Conservation (phyloP, 345 rosid genomes). For the Dimocarpus longan region DNA sequence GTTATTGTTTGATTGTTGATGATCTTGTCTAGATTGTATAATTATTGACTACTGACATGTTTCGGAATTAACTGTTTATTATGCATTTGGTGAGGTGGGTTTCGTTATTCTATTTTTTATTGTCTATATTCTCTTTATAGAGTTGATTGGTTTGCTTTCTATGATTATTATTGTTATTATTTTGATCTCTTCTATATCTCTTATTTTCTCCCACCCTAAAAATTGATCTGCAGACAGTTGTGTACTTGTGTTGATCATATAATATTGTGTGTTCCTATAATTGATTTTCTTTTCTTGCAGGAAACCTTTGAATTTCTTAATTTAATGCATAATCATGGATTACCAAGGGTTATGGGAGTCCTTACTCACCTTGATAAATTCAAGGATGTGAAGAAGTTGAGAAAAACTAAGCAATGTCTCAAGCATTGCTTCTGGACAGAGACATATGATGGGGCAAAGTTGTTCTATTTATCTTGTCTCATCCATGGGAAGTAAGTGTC, state of each 20-base stretch:
- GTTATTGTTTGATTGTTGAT: not conserved
- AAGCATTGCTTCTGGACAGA: conserved; percentile 99
- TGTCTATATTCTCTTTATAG: not conserved
- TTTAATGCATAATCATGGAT: conserved; percentile 93
- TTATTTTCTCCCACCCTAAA: not conserved
- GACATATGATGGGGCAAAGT: conserved; percentile 82
- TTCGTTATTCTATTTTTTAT: not conserved
- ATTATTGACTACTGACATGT: not conserved
- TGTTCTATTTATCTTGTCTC: conserved; percentile 89
- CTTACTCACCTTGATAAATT: conserved; percentile 96
- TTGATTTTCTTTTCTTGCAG: conserved; percentile 42
- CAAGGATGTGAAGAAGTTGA: conserved; percentile 85
- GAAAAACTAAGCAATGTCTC: conserved; percentile 83
- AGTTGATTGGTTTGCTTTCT: not conserved
- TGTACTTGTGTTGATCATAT: not conserved
- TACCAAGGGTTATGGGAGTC: conserved; percentile 93
- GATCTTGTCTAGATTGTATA: not conserved
- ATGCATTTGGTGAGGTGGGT: not conserved
- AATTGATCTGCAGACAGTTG: not conserved
- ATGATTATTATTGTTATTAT: not conserved
- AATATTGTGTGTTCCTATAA: not conserved
- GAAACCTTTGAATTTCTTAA: conserved; percentile 97
- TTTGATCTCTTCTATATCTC: not conserved
- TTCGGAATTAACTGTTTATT: not conserved
- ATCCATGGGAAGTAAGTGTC: conserved; percentile 81